Conservation (phyloP, 169 alveolate species). For the Theileria orientalis region DNA sequence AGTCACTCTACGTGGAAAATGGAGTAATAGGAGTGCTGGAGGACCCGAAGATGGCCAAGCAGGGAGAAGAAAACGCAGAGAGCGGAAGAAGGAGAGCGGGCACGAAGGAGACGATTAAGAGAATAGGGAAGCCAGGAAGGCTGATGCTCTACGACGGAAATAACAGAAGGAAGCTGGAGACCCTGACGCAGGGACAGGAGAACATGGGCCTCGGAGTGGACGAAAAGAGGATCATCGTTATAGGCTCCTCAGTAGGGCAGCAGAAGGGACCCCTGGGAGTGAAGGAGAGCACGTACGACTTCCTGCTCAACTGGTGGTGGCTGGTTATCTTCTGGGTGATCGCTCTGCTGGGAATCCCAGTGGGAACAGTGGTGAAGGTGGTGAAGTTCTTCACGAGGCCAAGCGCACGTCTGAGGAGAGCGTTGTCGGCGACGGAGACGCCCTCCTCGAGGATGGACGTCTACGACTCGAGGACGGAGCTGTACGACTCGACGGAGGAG, state of each 20-base stretch:
- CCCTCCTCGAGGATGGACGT: neutral
- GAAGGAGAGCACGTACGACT: conserved; percentile 2
- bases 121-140: neutral
- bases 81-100: neutral
- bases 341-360: conserved; percentile 15
- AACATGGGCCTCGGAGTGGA: neutral
- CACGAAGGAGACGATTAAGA: neutral
- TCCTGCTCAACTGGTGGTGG: conserved; percentile 35
- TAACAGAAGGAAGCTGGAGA: neutral
- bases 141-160: neutral
- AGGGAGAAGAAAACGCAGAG: neutral
- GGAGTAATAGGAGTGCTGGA: conserved; percentile 39
- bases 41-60: neutral
- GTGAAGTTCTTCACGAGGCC: conserved; percentile 2
- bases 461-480: conserved; percentile 11
- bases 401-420: neutral
- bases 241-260: neutral
- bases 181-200: no score
- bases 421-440: neutral
- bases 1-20: conserved; percentile 25
- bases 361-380: no score
- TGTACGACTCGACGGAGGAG: conserved; percentile 14
- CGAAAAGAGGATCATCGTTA: neutral
- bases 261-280: neutral
- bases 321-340: conserved; percentile 20